These are phyloP conservation scores for Annulohypoxylon bovei DNA, from an alignment of 495 filamentous ascomycete genomes.

Conservation along the genomic window DNA sequence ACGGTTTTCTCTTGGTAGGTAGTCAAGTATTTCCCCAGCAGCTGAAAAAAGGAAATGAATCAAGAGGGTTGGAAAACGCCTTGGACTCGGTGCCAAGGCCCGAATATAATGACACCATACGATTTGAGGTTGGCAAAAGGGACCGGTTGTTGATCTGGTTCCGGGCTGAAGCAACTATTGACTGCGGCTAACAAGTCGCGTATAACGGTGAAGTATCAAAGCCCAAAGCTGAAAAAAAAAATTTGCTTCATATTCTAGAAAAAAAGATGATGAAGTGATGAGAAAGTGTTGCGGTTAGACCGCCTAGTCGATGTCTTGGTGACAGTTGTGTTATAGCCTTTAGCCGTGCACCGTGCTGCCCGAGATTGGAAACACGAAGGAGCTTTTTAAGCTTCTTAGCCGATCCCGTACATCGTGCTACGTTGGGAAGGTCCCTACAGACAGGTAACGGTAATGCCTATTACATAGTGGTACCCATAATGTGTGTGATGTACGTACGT, in stretches of 20 bases:
- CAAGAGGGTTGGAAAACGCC: slow-evolving; percentile 21
- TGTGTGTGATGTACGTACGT: not conserved
- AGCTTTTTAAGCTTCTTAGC: slow-evolving; percentile 31
- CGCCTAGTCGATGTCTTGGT: not conserved
- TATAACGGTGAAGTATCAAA: not conserved
- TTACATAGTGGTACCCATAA: not conserved
- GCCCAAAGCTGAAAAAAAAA: slow-evolving; percentile 11
- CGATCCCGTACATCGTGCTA: slow-evolving; percentile 5
- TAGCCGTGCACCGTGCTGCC: slow-evolving; percentile 24
- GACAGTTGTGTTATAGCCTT: slow-evolving; percentile 18
- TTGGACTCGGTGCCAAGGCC: slow-evolving; percentile 32
- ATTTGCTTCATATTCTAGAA: not conserved
- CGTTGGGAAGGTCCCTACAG: slow-evolving; percentile 10
- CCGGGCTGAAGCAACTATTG: slow-evolving; percentile 27
- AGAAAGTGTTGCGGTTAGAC: slow-evolving; percentile 20
- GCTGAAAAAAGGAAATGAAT: slow-evolving; percentile 40
- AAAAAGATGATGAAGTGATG: slow-evolving; percentile 4
- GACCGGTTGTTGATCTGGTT: slow-evolving; percentile 31
- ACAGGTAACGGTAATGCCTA: not conserved
- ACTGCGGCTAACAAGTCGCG: slow-evolving; percentile 20
- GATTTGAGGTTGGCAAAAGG: slow-evolving; percentile 39
- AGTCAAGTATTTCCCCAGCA: not conserved
- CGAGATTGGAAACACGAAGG: slow-evolving; percentile 35
- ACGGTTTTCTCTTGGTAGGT: not conserved
- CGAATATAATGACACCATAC: slow-evolving; percentile 36